Conservation (phyloP, 2,329 filamentous ascomycete species). For the Fusarium guadeloupense region DNA sequence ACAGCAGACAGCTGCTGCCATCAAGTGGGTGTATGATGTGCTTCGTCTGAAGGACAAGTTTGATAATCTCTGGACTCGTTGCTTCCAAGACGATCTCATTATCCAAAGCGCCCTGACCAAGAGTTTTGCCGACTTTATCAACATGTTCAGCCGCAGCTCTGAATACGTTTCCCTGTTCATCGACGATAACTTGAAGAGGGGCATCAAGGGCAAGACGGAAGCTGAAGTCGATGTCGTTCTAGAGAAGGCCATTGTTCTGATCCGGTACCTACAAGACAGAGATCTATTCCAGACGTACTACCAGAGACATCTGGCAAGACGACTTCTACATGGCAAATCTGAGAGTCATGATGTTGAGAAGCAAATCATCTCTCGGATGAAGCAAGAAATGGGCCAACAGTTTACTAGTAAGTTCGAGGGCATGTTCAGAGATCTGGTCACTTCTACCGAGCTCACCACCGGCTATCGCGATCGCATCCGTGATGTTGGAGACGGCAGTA, state of each 20-base stretch:
- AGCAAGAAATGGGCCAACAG: slow-evolving; percentile 92
- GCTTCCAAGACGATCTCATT: slow-evolving; percentile 78
- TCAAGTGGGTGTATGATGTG: slow-evolving; percentile 96
- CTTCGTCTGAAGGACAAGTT: slow-evolving; percentile 88
- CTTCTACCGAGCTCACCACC: slow-evolving; percentile 82
- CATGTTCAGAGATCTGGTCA: slow-evolving; percentile 97
- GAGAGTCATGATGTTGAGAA: slow-evolving; percentile 93
- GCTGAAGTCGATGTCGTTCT: slow-evolving; percentile 83
- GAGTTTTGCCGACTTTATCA: slow-evolving; percentile 94
- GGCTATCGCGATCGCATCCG: slow-evolving; percentile 77
- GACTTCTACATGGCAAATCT: slow-evolving; percentile 87
- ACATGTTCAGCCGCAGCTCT: slow-evolving; percentile 82
- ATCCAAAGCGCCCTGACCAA: slow-evolving; percentile 85
- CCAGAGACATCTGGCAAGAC: slow-evolving; percentile 92
- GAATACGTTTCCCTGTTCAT: slow-evolving; percentile 97
- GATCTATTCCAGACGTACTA: slow-evolving; percentile 98
- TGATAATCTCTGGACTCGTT: slow-evolving; percentile 76
- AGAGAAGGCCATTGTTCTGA: slow-evolving; percentile 87
- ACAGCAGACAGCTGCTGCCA: slow-evolving; percentile 84
- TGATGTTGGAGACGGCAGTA: slow-evolving; percentile 57
- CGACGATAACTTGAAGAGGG: slow-evolving; percentile 94
- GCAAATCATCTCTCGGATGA: slow-evolving; percentile 96
- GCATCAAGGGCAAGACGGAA: slow-evolving; percentile 92
- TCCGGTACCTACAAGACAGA: slow-evolving; percentile 90
- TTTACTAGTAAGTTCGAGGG: slow-evolving; percentile 94